Base-by-base conservation (phyloP, 1,284 basidiomycete genomes). In the Naganishia albida region DNA sequence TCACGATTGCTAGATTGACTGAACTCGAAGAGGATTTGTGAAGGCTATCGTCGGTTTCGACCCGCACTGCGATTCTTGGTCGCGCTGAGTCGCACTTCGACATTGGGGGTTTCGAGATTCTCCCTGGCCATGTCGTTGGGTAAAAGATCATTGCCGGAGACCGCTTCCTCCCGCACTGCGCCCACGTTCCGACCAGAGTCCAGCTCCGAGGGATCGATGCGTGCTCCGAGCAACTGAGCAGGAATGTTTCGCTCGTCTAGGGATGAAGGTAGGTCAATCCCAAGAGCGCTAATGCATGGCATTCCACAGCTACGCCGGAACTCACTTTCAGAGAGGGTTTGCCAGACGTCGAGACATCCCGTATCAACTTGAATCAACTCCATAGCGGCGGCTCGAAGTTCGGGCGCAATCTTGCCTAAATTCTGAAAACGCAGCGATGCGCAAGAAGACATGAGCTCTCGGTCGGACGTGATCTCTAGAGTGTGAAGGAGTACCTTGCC, bases 101-200 rank as follows among this genome's bases (percentile, higher is more conserved):
- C n/a, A 13, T 48, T 13, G 10, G 46, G n/a, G 13, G 23, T 48
- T 48, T 48, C 46, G 4, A 20, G 7, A 20, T 48, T 20, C 18
- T 23, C 46, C 15, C 20, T 13, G 18, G 10, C 46, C 23, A 12
- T n/a, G 20, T 44, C 43, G 10, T 44, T 44, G 8, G 7, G 15
- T 12, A 12, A 12, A 18, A 3, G n/a, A 25, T 48, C 46, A 4
- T 20, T 4, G 10, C 23, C 46, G 46, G 18, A 48, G n/a, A 48
- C 23, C 13, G 10, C 46, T 48, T 23, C 46, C 7, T 48, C 46
- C 7, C 4, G n/a, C 46, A 43, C n/a, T n/a, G 18, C 54, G 2
- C 57, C 38, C 13, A 23, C 23, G 20, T 60, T 49, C 23, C 57
- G 57, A 6, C 46, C 57, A 8, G 57, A 60, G 46, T 60, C 57